Evolutionary conservation across 306 rosid genomes (phyloP).

Genomic region (cucumber (Cucumis sativus)): Cucumber_9930_V3 NC_026655.2:8471501-8472000

Average conservation of each 20-base stretch:
- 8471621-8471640: slow-evolving; percentile 91
- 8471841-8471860: slow-evolving; percentile 44
- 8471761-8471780: slow-evolving; percentile 69
- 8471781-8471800: slow-evolving; percentile 45
- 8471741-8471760: slow-evolving; percentile 68
- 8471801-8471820: slow-evolving; percentile 67
- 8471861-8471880: slow-evolving; percentile 49
- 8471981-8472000: slow-evolving; percentile 12
- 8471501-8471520: slow-evolving; percentile 36
- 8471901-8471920: slow-evolving; percentile 79
- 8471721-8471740: slow-evolving; percentile 46
- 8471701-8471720: slow-evolving; percentile 71
- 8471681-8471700: slow-evolving; percentile 82
- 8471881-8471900: slow-evolving; percentile 34
- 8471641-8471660: slow-evolving; percentile 96
- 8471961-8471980: slow-evolving; percentile 29
- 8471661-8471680: slow-evolving; percentile 79
- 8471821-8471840: slow-evolving; percentile 44
- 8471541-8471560: slow-evolving; percentile 57
- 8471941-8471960: slow-evolving; percentile 27
- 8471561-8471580: slow-evolving; percentile 52
- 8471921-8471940: slow-evolving; percentile 29
- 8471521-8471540: slow-evolving; percentile 66
- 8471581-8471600: slow-evolving; percentile 77
- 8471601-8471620: slow-evolving; percentile 73